Evolutionary conservation across 208 protist species (phyloP).

Genomic region (Acanthamoeba healyi): DNA sequence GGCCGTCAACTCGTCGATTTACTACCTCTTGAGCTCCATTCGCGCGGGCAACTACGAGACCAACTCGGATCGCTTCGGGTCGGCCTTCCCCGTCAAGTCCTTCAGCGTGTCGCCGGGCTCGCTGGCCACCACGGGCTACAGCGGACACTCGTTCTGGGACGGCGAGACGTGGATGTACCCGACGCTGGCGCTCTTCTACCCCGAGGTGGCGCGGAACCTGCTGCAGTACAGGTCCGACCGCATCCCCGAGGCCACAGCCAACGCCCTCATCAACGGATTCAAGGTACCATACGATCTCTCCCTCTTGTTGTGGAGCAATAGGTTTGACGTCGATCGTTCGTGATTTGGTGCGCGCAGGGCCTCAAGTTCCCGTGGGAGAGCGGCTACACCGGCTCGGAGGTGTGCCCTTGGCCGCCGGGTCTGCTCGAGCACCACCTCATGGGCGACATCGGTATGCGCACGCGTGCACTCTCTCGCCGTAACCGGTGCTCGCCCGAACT

Average conservation of each 20-base stretch:
- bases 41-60: constrained; percentile 8
- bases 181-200: constrained; percentile 75
- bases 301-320: no score
- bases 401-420: neutral
- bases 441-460: constrained; percentile 74
- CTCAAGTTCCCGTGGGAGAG: constrained; percentile 79
- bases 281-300: no score
- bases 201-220: constrained; percentile 68
- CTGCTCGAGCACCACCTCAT: constrained; percentile 80
- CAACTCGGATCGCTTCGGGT: constrained; percentile 11
- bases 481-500: no score
- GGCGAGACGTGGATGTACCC: constrained; percentile 81
- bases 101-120: constrained; percentile 74
- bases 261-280: constrained; percentile 73
- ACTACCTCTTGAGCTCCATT: constrained; percentile 27
- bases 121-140: constrained; percentile 80
- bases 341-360: constrained; percentile 59
- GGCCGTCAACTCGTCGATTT: constrained; percentile 34
- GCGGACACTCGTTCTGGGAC: constrained; percentile 82
- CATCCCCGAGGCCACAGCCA: constrained; percentile 53
- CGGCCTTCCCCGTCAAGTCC: constrained; percentile 30
- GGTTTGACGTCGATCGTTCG: no score
- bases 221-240: constrained; percentile 80
- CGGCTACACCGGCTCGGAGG: constrained; percentile 19
- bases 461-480: no score